Evolutionary conservation across 805 yeast species (phyloP), one percentile per base, ranked within the genome.

Genomic region (Diddensiella transvaalensis): DNA sequence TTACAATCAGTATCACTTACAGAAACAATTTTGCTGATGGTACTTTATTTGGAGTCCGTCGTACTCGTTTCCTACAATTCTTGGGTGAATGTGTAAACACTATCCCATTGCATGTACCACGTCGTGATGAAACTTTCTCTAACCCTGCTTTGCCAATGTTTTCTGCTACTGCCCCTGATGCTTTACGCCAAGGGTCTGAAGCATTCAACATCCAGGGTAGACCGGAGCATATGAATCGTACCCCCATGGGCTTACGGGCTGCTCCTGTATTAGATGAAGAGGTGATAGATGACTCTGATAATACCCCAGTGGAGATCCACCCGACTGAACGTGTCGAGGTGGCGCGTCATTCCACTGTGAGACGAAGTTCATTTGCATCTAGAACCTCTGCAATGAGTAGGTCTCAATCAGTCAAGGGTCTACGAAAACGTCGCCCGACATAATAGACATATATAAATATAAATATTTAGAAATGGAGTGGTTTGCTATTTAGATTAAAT

Each of bases 81-180:
- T 41, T 67, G 17, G 60, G 59, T 10, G 59, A 56, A 46, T 60
- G 65, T 45, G 62, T 67, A 44, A 50, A 57, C 52, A 62, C 60
- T 18, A 63, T 67, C 50, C 68, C 68, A 18, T 59, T 67, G 43
- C 59, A 63, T 33, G 53, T 65, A 4, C 71, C 71, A 4, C 58
- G 64, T 35, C 62, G 69, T 43, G 63, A 60, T 22, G 69, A 66
- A 24, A 53, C 54, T 15, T 50, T 53, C 56, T 59, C 58, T 47
- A 65, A 66, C 41, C 70, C 71, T 2, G 54, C 65, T 4, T 40
- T 61, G 48, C 69, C 70, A 3, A 41, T 65, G 55, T 50, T 22
- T 33, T 22, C 49, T 18, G 35, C 44, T 6, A 21, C 50, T 13
- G 21, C 39, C 24, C 38, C 47, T n/a, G 47, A 38, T 26, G 39